Evolutionary conservation across 345 rosid genomes (phyloP), one percentile per base, ranked within the genome.

Genomic region (Populus nigra): DNA sequence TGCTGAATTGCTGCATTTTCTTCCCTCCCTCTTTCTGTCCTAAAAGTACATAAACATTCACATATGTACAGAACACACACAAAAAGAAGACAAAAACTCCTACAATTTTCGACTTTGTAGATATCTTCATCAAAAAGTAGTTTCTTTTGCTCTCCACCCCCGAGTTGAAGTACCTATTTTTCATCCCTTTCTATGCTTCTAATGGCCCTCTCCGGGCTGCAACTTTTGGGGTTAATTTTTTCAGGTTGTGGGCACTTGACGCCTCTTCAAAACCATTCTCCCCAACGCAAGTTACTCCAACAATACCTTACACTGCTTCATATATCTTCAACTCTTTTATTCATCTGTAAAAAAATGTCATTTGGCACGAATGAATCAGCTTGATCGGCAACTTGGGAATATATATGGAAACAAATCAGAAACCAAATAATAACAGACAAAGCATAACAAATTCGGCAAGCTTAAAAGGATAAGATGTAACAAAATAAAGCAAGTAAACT

Each of bases 61-160:
- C 72, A 45, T 84, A 78, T 84, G 79, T 84, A 84, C 86, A 81
- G 49, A 77, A 55, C 53, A 78, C 72, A 49, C 53, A 47, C 38
- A 61, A 43, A 27, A 45, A 74, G 67, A 61, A 49, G 67, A 65
- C 57, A 71, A 67, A 35, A 50, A 53, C 29, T 39, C 29, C 20
- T 5, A 13, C 66, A 25, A 25, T 25, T 71, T 53, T 61, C 23
- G 10, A 41, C 69, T 25, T n/a, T 27, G 18, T 11, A 50, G 38
- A 77, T 45, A 74, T 22, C 61, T 79, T 71, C 62, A 62, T 15
- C 61, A 57, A 47, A 81, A 78, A 67, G 78, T 72, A 62, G 62
- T 27, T 50, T 41, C 45, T 68, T 70, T 69, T 74, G 45, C 47
- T 29, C 39, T 31, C 68, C 35, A 2, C 9, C 59, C 59, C 45